Evolutionary conservation across 176 grass and related monocot genomes (phyloP), one percentile per base, ranked within the genome.

Genomic region (Aegilops umbellulata): DNA sequence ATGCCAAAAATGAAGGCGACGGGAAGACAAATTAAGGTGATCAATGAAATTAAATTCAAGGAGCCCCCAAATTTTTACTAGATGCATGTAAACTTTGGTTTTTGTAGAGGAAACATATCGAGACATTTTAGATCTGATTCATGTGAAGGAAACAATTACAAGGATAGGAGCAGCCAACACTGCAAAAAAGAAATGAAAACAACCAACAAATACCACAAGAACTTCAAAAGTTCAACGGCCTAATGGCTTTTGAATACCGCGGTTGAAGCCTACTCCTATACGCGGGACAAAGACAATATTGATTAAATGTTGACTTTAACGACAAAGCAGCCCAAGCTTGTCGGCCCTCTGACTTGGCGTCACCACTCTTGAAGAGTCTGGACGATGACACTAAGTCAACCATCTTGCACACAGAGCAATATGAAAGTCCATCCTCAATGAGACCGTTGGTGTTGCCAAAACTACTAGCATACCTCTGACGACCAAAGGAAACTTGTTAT

Each of bases 131-230:
- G 16, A 74, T 46, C 23, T 15, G 69, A 72, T 72, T 24, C 69
- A 71, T 71, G 35, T 24, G n/a, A 72, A 72, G 36, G 69, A 72
- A 72, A 42, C 22, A 72, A 42, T 72, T 42, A 42, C 69, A 72
- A 72, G 35, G 69, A 42, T 10, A 12, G 8, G 11, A 25, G 36
- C n/a, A 72, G 35, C 1, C 1, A 42, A 24, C 35, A 1, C 69
- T 73, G 36, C n/a, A 25, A 17, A 17, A 14, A 14, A 44, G 2
- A 46, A 4, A 46, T 29, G 27, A 6, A 26, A 27, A 24, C 70
- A 41, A 17, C 70, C 39, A 74, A 47, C 44, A 47, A 47, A 15
- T 4, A 15, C 13, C 39, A 26, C 12, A 27, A 74, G 41, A 6
- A 74, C 41, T 24, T 47, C 29, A 49, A 2, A 47, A 74, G 41